Evolutionary conservation across 2,329 filamentous ascomycete genomes (phyloP).

Genomic region (Chaetomiaceae sp.): DNA sequence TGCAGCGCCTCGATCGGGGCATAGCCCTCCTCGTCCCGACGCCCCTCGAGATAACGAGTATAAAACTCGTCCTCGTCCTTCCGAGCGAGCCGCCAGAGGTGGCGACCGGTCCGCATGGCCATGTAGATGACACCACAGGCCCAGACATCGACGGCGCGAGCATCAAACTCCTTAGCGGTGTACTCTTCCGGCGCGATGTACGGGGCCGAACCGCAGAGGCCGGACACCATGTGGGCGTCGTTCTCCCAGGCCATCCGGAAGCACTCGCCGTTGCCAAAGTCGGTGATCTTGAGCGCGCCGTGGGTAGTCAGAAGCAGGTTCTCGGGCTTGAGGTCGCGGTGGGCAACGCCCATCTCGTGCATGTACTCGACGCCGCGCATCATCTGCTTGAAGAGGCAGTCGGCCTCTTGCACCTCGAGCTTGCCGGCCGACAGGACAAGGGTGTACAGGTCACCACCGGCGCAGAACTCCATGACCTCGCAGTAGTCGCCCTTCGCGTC

Average conservation of each 20-base stretch:
- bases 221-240: conserved; percentile 96
- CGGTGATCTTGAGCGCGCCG: conserved; percentile 92
- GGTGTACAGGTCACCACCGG: conserved; percentile 92
- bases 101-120: conserved; percentile 95
- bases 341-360: conserved; percentile 98
- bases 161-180: conserved; percentile 90
- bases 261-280: conserved; percentile 98
- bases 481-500: conserved; percentile 97
- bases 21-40: conserved; percentile 92
- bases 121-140: conserved; percentile 99
- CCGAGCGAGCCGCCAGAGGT: conserved; percentile 94
- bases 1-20: conserved; percentile 93
- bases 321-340: conserved; percentile 94
- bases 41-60: conserved; percentile 84
- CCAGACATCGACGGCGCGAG: conserved; percentile 96
- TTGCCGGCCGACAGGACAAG: conserved; percentile 87
- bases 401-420: conserved; percentile 85
- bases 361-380: conserved; percentile 99
- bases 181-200: conserved; percentile 99
- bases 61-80: conserved; percentile 98
- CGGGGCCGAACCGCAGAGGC: conserved; percentile 90
- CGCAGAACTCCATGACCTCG: conserved; percentile 99
- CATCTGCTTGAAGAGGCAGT: conserved; percentile 98
- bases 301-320: conserved; percentile 91
- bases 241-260: conserved; percentile 99